Base-by-base conservation (phyloP, 2,329 filamentous ascomycete genomes). In the Celoporthe dispersa region DNA sequence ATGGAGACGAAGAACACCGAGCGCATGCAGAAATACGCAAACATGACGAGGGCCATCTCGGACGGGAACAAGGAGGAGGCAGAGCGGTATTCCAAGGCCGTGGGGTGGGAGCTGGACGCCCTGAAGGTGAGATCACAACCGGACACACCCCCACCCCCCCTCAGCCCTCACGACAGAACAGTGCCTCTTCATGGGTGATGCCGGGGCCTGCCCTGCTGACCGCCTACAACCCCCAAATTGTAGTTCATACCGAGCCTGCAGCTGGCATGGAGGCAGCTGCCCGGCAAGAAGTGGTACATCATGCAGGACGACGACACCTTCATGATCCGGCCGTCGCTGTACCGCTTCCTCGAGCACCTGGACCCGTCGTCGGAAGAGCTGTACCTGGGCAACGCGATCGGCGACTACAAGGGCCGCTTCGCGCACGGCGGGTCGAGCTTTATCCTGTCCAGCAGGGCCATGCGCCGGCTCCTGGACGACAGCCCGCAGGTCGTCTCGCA, bases 281-380 rank as follows among this genome's bases (percentile, higher is more conserved):
- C 86, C 0, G 76, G 80, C 71, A 88, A 88, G 79, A 86, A 87
- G 75, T 88, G 87, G 87, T 88, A 88, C 74, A 76, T 88, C 71
- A 83, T 88, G 72, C 77, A 87, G 19, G 86, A 88, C 76, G 87
- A 88, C 76, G 86, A 89, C 75, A 88, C 85, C 0, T 88, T 84
- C 74, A 75, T 88, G 60, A 80, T 88, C 60, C 81, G 81, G 66
- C 80, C 83, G 2, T 86, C 86, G 16, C 76, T 88, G 37, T 78
- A 79, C 57, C 76, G 83, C 1, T 77, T 88, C 16, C 79, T 88
- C 19, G 80, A 80, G 25, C 85, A 86, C 68, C 77, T 88, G 70
- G 80, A 88, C 75, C 80, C 82, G 1, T 73, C 82, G 1, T 73
- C 78, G 7, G 77, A 79, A 66, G 81, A 84, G 19, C 80, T 85